A percentile compares a stretch with the other conserved stretches of the same genome.
Conservation (phyloP, 768 basidiomycete species). For the Mycena crocata region DNA sequence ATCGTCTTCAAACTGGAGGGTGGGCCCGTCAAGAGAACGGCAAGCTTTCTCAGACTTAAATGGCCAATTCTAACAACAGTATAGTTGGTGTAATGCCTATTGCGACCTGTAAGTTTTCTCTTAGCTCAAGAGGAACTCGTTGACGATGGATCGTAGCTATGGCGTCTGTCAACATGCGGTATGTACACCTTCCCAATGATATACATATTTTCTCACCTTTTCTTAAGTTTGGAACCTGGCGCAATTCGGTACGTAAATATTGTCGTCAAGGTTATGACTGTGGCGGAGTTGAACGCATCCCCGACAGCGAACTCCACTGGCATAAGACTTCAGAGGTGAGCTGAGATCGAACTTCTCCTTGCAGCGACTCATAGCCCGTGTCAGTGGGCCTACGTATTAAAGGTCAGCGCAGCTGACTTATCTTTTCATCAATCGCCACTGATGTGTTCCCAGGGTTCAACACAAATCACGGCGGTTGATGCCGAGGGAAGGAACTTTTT, state of each 20-base stretch:
- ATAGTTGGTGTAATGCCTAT: slow-evolving; percentile 61
- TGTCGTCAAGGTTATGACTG: not conserved
- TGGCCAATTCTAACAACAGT: not conserved
- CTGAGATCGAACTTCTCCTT: not conserved
- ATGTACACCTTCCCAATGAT: not conserved
- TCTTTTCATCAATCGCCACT: not conserved
- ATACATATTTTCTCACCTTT: not conserved
- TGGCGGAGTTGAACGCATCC: not conserved
- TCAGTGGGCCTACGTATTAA: slow-evolving; percentile 65
- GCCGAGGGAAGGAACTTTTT: slow-evolving; percentile 60
- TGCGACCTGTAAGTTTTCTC: slow-evolving; percentile 54
- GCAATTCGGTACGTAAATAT: slow-evolving; percentile 54
- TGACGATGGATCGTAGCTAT: slow-evolving; percentile 43
- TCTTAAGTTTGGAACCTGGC: slow-evolving; percentile 52
- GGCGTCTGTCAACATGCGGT: slow-evolving; percentile 65
- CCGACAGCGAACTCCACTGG: slow-evolving; percentile 63
- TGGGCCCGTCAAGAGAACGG: slow-evolving; percentile 71
- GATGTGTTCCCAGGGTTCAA: slow-evolving; percentile 50
- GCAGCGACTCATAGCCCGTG: slow-evolving; percentile 19
- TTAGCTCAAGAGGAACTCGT: not conserved
- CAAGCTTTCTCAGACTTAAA: slow-evolving; percentile 35
- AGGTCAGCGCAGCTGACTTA: slow-evolving; percentile 9
- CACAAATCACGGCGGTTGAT: slow-evolving; percentile 62
- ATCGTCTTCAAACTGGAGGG: slow-evolving; percentile 67
- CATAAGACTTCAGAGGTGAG: slow-evolving; percentile 60